Evolutionary conservation across 192 early-diverging fungal genomes (phyloP).

Genomic region (Cladochytrium replicatum): DNA sequence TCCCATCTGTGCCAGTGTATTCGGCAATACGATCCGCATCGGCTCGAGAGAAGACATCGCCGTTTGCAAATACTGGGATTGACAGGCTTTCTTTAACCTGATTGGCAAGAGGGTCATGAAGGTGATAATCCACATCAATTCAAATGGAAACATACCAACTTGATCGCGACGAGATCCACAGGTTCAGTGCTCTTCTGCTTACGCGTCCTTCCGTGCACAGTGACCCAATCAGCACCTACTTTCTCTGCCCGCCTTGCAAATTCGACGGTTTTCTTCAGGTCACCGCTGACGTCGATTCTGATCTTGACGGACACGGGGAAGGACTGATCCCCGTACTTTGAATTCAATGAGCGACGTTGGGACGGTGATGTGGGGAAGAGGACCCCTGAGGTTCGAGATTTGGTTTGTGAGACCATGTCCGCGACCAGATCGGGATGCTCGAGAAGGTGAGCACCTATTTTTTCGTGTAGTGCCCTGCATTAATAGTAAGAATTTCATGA

Average conservation of each 20-base stretch:
- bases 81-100: conserved; percentile 61
- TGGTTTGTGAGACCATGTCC: conserved; percentile 79
- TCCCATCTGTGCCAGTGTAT: conserved; percentile 71
- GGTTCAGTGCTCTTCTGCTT: conserved; percentile 71
- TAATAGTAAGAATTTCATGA: no score
- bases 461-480: conserved; percentile 82
- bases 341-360: background rate
- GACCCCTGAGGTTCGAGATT: conserved; percentile 28
- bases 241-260: conserved; percentile 73
- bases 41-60: conserved; percentile 61
- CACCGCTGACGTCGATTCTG: conserved; percentile 66
- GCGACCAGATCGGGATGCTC: conserved; percentile 79
- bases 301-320: conserved; percentile 84
- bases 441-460: conserved; percentile 79
- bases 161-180: conserved; percentile 71
- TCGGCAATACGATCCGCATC: conserved; percentile 71
- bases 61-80: conserved; percentile 85
- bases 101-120: background rate
- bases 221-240: conserved; percentile 78
- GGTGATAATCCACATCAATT: background rate
- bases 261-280: conserved; percentile 68
- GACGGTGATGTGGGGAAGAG: conserved; percentile 19
- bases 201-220: conserved; percentile 79
- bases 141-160: conserved; percentile 34
- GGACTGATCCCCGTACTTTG: background rate